phyloP scores from a whole-genome alignment of 768 basidiomycete genomes.

The Boletus edulis region DNA sequence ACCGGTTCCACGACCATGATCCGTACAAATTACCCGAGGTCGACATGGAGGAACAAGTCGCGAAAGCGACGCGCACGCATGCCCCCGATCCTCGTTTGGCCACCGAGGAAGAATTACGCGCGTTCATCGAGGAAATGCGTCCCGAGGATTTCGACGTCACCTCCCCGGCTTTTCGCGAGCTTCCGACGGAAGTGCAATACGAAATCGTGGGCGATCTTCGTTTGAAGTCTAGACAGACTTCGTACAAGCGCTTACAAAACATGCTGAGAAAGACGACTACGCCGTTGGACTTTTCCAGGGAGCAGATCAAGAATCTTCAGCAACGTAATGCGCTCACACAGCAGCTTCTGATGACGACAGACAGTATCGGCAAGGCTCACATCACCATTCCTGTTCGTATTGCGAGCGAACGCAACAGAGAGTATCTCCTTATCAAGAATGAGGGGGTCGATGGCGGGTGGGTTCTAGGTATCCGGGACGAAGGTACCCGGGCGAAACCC shows the following conservation, averaged over 20 bases:
- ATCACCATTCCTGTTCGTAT: slow-evolving; percentile 91
- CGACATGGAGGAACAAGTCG: slow-evolving; percentile 60
- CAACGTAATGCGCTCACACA: slow-evolving; percentile 92
- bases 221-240: slow-evolving; percentile 91
- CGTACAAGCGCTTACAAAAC: slow-evolving; percentile 84
- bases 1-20: slow-evolving; percentile 76
- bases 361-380: slow-evolving; percentile 87
- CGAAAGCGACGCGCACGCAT: slow-evolving; percentile 55
- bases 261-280: slow-evolving; percentile 82
- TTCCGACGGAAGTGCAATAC: slow-evolving; percentile 96
- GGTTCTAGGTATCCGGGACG: slow-evolving; percentile 89
- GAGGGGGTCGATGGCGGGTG: slow-evolving; percentile 86
- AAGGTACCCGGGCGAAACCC: slow-evolving; percentile 80
- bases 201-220: slow-evolving; percentile 97
- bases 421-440: slow-evolving; percentile 95
- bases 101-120: slow-evolving; percentile 90
- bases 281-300: slow-evolving; percentile 92
- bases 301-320: slow-evolving; percentile 88
- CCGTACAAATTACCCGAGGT: slow-evolving; percentile 91
- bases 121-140: slow-evolving; percentile 94
- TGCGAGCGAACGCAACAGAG: slow-evolving; percentile 90
- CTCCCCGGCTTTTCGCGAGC: slow-evolving; percentile 84
- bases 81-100: slow-evolving; percentile 90
- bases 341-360: slow-evolving; percentile 87
- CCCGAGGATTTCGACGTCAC: slow-evolving; percentile 94